Evolutionary conservation across 106 monocot species (phyloP), one percentile per base, ranked within the genome.

Genomic region (Dendrobium nobile): DNA sequence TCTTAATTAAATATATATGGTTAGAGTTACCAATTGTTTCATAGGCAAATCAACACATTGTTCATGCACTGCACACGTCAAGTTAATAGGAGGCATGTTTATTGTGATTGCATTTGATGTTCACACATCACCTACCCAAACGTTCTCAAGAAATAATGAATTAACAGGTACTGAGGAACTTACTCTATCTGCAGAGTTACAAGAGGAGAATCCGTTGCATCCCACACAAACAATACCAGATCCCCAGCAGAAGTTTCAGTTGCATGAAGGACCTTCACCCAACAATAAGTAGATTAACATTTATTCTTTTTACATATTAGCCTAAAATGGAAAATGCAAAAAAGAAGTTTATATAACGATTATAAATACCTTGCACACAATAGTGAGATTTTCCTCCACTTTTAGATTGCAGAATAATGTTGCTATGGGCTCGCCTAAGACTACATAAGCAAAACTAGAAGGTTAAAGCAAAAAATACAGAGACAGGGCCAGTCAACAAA

Each of bases 141-240:
- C 10, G 58, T 22, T 45, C 44, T 26, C 10, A 65, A 13, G 48
- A 43, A 7, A 28, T 28, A 10, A 45, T 33, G 11, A 68, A 33
- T 22, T 48, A 80, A 8, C 20, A 73, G 37, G 68, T 33, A 68
- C n/a, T 31, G 13, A 68, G 43, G 19, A 74, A 72, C 83, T 76
- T 84, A 91, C 87, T 75, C 65, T 24, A 78, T 61, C 48, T 61
- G 80, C 40, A 83, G 77, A 9, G 18, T 77, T 55, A 67, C 75
- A 84, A 85, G 88, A 82, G 88, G 89, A 72, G 83, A 80, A 85
- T 92, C 92, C 65, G 92, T 92, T 77, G 91, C 91, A 91, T 96
- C 96, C 96, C 96, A 96, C 11, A 90, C 88, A 85, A 86, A 93
- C 15, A 93, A 77, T 40, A 92, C 81, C 77, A 81, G 83, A 28